phyloP scores from a whole-genome alignment of 805 yeast species.

The Sugiyamaella valdiviana region DNA sequence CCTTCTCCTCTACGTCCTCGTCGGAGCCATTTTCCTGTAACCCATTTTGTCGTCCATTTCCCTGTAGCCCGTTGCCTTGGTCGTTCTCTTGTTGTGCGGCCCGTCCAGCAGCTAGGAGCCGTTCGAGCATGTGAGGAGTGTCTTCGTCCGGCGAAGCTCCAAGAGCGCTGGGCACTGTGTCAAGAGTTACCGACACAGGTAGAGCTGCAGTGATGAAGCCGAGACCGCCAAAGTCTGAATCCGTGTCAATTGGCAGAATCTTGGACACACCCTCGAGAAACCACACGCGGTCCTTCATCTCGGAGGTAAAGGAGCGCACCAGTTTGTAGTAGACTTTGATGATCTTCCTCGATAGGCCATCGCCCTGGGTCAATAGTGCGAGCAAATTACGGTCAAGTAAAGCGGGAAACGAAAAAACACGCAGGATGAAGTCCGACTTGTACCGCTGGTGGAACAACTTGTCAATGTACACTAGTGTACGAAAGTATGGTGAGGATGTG shows the following conservation, averaged over 20 bases:
- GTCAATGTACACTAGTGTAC: slow-evolving; percentile 81
- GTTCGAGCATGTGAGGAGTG: not conserved
- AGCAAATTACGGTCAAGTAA: slow-evolving; percentile 74
- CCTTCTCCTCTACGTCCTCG: not conserved
- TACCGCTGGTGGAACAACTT: slow-evolving; percentile 70
- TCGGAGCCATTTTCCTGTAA: too few species aligned
- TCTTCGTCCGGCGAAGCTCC: not conserved
- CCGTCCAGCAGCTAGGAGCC: not conserved
- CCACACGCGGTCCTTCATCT: slow-evolving; percentile 88
- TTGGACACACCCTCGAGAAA: slow-evolving; percentile 81
- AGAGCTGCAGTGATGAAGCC: slow-evolving; percentile 23
- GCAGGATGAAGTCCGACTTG: slow-evolving; percentile 75
- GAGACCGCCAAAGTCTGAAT: slow-evolving; percentile 31
- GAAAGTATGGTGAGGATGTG: slow-evolving; percentile 73
- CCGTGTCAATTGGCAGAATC: slow-evolving; percentile 87
- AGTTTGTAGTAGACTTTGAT: slow-evolving; percentile 83
- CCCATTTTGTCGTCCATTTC: too few species aligned
- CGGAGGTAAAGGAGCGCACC: slow-evolving; percentile 72
- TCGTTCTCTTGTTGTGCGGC: too few species aligned
- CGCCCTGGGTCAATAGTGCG: slow-evolving; percentile 75
- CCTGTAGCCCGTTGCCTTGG: too few species aligned
- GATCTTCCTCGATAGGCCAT: slow-evolving; percentile 80
- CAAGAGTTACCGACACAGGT: slow-evolving; percentile 14
- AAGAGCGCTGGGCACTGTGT: not conserved
- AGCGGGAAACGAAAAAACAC: slow-evolving; percentile 93